Percentiles rank a stretch among this genome's conserved stretches.
phyloP scores from a whole-genome alignment of 2,329 filamentous ascomycete genomes.

The Orbilia ellipsospora region DNA sequence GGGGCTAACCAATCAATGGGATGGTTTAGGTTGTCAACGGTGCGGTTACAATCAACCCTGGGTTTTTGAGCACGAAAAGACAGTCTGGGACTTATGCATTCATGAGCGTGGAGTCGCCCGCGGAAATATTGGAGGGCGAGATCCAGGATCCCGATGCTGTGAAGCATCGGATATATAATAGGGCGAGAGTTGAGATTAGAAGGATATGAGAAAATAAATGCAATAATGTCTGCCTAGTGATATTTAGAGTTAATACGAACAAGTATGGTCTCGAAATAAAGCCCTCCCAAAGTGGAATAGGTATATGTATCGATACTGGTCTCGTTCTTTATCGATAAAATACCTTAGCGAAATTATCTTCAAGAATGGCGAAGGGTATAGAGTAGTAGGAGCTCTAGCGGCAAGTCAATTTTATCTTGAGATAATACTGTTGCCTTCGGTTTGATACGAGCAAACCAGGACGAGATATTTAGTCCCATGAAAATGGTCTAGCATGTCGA shows the following conservation, averaged over 20 bases:
- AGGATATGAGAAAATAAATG: slow-evolving; percentile 69
- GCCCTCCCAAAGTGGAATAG: too few relatives aligned
- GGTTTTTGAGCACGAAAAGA: slow-evolving; percentile 83
- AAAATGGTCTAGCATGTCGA: too few relatives aligned
- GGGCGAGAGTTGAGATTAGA: slow-evolving; percentile 86
- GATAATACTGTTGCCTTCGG: too few relatives aligned
- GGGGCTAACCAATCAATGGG: slow-evolving; percentile 3
- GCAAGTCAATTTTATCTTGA: too few relatives aligned
- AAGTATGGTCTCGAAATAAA: too few relatives aligned
- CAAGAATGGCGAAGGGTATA: too few relatives aligned
- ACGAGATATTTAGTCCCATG: too few relatives aligned
- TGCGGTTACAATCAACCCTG: slow-evolving; percentile 90
- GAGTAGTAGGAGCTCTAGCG: too few relatives aligned
- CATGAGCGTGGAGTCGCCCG: slow-evolving; percentile 77
- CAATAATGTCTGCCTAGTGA: neutral
- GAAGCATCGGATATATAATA: slow-evolving; percentile 80
- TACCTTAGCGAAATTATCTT: too few relatives aligned
- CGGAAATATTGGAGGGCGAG: slow-evolving; percentile 70
- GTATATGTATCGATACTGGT: too few relatives aligned
- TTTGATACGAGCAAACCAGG: too few relatives aligned
- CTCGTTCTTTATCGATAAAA: too few relatives aligned
- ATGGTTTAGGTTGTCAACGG: slow-evolving; percentile 81
- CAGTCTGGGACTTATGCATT: slow-evolving; percentile 87
- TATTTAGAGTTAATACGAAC: neutral
- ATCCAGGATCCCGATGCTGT: slow-evolving; percentile 63